Conservation (phyloP, 805 yeast species). For the Kluyveromyces siamensis region DNA sequence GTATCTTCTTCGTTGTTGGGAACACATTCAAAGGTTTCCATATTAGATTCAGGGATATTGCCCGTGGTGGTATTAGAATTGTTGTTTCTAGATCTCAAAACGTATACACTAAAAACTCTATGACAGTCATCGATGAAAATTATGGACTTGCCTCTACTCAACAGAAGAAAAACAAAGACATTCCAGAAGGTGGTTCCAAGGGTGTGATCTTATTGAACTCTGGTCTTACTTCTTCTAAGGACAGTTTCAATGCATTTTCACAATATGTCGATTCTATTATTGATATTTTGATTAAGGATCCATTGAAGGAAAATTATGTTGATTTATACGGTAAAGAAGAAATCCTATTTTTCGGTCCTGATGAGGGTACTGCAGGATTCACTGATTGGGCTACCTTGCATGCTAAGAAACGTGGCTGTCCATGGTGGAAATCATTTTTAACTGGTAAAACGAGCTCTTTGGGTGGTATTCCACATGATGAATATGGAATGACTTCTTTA, state of each 20-base stretch:
- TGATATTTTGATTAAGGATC: conserved; percentile 75
- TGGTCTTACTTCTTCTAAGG: conserved; percentile 58
- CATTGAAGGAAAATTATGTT: conserved; percentile 73
- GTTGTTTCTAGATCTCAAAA: conserved; percentile 81
- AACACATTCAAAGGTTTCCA: conserved; percentile 97
- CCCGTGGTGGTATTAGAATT: conserved; percentile 96
- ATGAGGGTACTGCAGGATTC: conserved; percentile 92
- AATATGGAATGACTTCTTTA: conserved; percentile 93
- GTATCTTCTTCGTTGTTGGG: conserved; percentile 93
- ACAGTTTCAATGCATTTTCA: conserved; percentile 77
- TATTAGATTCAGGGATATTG: conserved; percentile 91
- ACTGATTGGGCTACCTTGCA: conserved; percentile 97
- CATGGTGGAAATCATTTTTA: conserved; percentile 97
- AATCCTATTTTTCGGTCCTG: conserved; percentile 97
- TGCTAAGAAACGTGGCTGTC: conserved; percentile 85
- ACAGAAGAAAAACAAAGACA: conserved; percentile 94
- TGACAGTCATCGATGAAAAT: conserved; percentile 91
- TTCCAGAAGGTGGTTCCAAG: conserved; percentile 98
- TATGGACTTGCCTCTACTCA: conserved; percentile 93
- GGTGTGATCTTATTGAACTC: conserved; percentile 88
- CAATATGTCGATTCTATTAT: conserved; percentile 88
- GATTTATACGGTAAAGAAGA: conserved; percentile 80
- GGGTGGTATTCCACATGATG: conserved; percentile 98
- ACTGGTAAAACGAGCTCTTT: conserved; percentile 88
- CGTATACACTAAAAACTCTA: conserved; percentile 74